A percentile compares a stretch with the other conserved stretches of the same genome.
These are phyloP conservation scores for Moesziomyces globuligerus DNA, from an alignment of 1,284 basidiomycete genomes.

Conservation along the genomic window DNA sequence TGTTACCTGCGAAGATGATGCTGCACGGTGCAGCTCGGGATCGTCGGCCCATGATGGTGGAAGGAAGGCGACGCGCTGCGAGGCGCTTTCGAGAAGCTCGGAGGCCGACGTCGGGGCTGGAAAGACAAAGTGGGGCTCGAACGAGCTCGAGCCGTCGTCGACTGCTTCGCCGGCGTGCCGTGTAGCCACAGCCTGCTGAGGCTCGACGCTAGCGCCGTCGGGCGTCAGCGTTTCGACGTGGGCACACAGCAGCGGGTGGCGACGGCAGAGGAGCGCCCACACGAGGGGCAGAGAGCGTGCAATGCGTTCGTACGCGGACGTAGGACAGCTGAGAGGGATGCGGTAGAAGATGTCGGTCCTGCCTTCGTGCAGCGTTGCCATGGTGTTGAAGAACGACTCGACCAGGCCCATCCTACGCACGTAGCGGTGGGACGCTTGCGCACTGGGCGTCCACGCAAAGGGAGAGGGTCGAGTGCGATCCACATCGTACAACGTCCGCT, in stretches of 20 bases:
- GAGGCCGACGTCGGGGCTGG: slow-evolving; percentile 17
- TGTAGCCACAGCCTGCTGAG: slow-evolving; percentile 20
- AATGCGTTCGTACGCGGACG: slow-evolving; percentile 11
- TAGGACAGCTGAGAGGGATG: slow-evolving; percentile 26
- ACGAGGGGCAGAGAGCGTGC: slow-evolving; percentile 30
- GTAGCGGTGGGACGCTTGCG: slow-evolving; percentile 9
- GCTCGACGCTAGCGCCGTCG: slow-evolving; percentile 15
- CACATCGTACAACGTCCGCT: slow-evolving; percentile 37
- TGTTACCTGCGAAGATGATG: neutral
- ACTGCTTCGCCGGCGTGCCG: slow-evolving; percentile 35
- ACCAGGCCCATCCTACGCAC: slow-evolving; percentile 44
- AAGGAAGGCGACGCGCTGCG: slow-evolving; percentile 14
- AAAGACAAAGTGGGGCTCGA: slow-evolving; percentile 46
- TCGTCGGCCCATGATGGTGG: slow-evolving; percentile 14
- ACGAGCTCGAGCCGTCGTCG: slow-evolving; percentile 36
- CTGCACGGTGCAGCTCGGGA: neutral
- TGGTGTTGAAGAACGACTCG: slow-evolving; percentile 49
- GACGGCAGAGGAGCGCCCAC: slow-evolving; percentile 42
- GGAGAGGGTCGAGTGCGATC: slow-evolving; percentile 38
- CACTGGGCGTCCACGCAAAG: slow-evolving; percentile 35
- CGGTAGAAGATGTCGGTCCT: slow-evolving; percentile 47
- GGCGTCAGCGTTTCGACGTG: slow-evolving; percentile 31
- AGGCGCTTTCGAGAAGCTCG: slow-evolving; percentile 21
- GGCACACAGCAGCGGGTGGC: slow-evolving; percentile 34
- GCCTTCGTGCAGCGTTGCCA: slow-evolving; percentile 43